Conservation (phyloP, 768 basidiomycete genomes). For the Amanita exitialis region DNA sequence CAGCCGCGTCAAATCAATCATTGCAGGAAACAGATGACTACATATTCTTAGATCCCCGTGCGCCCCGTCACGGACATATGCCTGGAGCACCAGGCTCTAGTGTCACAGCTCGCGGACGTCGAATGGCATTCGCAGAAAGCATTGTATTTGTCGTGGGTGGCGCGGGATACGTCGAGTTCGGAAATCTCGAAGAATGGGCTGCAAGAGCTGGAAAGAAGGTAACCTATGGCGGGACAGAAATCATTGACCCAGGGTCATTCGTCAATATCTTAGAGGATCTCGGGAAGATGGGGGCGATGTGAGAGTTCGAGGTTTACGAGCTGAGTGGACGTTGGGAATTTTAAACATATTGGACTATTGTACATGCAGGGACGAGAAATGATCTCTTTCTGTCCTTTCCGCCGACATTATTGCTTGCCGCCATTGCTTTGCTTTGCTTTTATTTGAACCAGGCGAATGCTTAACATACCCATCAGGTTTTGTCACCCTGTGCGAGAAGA, state of each 20-base stretch:
- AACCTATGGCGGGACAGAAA: slow-evolving; percentile 94
- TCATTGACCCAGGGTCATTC: slow-evolving; percentile 83
- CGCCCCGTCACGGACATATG: slow-evolving; percentile 46
- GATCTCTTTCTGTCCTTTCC: neutral
- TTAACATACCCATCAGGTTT: slow-evolving; percentile 16
- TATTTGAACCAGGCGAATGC: slow-evolving; percentile 75
- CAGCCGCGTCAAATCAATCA: slow-evolving; percentile 88
- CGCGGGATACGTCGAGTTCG: slow-evolving; percentile 95
- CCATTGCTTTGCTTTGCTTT: slow-evolving; percentile 56
- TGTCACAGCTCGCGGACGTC: slow-evolving; percentile 25
- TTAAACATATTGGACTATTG: neutral
- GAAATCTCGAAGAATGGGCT: slow-evolving; percentile 94
- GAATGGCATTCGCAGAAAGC: slow-evolving; percentile 80
- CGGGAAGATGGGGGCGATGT: slow-evolving; percentile 30
- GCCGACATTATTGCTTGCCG: slow-evolving; percentile 30
- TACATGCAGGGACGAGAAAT: slow-evolving; percentile 1
- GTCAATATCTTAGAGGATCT: slow-evolving; percentile 59
- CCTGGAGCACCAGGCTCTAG: slow-evolving; percentile 46
- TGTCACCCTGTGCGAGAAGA: neutral
- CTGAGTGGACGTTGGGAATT: neutral
- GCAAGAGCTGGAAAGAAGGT: slow-evolving; percentile 71
- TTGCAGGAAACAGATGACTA: slow-evolving; percentile 95
- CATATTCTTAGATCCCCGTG: slow-evolving; percentile 86
- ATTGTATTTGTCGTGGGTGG: slow-evolving; percentile 95
- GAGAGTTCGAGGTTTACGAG: neutral